A percentile compares a stretch with the other conserved stretches of the same genome.
Conservation (phyloP, 306 rosid genomes). For the Boehmeria nivea region DNA sequence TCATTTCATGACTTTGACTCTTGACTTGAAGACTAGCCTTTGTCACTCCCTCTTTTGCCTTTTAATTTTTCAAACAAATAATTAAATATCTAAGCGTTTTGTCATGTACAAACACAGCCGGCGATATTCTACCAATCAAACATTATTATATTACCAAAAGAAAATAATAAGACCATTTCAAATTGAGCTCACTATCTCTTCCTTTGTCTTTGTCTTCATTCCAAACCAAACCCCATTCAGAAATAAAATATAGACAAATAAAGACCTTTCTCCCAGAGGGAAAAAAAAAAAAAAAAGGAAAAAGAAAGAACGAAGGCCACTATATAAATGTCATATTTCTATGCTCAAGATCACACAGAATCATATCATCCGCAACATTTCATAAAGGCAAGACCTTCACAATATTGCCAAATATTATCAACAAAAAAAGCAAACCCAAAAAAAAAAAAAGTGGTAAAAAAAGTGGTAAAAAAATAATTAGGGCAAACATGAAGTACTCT, state of each 20-base stretch:
- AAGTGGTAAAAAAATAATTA: neutral
- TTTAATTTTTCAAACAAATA: neutral
- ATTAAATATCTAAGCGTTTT: neutral
- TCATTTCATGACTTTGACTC: slow-evolving; percentile 5
- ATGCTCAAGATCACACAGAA: neutral
- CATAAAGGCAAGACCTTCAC: too few relatives aligned
- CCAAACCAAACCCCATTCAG: neutral
- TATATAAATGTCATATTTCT: neutral
- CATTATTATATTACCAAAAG: neutral
- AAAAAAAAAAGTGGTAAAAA: too few relatives aligned
- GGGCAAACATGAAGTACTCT: neutral
- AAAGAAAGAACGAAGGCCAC: too few relatives aligned
- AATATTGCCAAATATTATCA: neutral
- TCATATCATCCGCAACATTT: too few relatives aligned
- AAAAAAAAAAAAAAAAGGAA: too few relatives aligned
- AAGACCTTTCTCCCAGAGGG: neutral
- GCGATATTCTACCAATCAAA: neutral
- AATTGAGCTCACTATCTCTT: neutral
- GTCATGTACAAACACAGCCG: too few relatives aligned
- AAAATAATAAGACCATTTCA: slow-evolving; percentile 12
- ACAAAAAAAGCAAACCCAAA: neutral
- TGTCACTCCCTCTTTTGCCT: neutral
- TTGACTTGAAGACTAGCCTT: neutral
- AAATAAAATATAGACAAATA: neutral
- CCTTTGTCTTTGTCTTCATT: neutral